Base-by-base conservation (phyloP, 1,284 basidiomycete species). In the Trametes polyzona region DNA sequence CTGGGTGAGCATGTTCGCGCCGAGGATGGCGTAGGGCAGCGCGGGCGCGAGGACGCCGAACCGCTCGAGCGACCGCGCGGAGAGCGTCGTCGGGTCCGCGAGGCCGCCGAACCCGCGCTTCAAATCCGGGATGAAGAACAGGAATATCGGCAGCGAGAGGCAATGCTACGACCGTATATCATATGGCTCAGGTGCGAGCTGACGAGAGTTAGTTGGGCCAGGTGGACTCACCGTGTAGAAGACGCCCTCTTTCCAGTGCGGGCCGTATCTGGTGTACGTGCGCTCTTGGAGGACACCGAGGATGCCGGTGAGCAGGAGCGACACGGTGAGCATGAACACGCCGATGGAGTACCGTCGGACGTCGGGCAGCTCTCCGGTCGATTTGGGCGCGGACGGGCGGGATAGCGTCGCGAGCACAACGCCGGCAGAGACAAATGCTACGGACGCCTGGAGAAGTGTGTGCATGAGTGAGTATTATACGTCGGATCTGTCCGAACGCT, bases 221-320 rank as follows among this genome's bases (percentile, higher is more conserved):
- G 41, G n/a, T 9, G 14, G 17, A 36, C 37, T 21, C 66, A 89
- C 88, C 33, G 86, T 89, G 66, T 95, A 96, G 71, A 96, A 96
- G 1, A 96, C 80, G 5, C 86, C 88, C 73, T 96, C 94, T 64
- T 83, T 84, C 94, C 94, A 96, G 66, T 84, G 87, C 0, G 87
- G 86, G 3, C 87, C 87, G 63, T 88, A 87, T 50, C 74, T 80
- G 41, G 74, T 77, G 68, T 92, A 96, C 2, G 93, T 94, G 47
- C 77, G 76, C 70, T 96, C 93, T 78, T 96, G 93, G 48, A 92
- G 79, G 21, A 93, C 68, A 0, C 94, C 94, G 52, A 94, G 82
- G 11, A 87, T 73, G 0, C 88, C 90, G 0, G 89, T 90, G 36
- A 92, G 78, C 51, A 95, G 71, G 12, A 95, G 76, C 0, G 93